phyloP scores from a whole-genome alignment of 2,329 filamentous ascomycete species.

The Sporothrix dimorphospora region DNA sequence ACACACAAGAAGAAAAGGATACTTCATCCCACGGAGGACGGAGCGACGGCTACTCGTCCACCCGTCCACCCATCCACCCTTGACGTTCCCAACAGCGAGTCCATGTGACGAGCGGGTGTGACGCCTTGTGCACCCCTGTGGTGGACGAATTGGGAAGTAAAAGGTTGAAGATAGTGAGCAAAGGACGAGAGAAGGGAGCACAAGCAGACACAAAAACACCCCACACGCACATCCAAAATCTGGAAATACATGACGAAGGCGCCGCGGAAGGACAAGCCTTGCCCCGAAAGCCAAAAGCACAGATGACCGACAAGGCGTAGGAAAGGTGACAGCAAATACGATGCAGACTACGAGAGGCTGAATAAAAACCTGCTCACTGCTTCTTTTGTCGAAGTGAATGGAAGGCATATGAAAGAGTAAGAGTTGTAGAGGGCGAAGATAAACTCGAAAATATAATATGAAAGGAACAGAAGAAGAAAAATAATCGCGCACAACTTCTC shows the following conservation, averaged over 20 bases:
- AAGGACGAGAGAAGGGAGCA: neutral
- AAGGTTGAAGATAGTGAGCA: neutral
- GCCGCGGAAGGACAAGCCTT: neutral
- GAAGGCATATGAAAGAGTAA: neutral
- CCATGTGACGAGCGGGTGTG: conserved; percentile 23
- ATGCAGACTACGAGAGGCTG: neutral
- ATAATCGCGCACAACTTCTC: neutral
- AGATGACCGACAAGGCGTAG: neutral
- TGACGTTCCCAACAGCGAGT: conserved; percentile 12
- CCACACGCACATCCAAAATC: neutral
- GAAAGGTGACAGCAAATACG: neutral
- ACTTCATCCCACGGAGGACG: neutral
- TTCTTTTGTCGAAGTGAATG: neutral
- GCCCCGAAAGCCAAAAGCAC: neutral
- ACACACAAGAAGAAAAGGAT: neutral
- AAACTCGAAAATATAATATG: neutral
- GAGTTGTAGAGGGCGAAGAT: neutral
- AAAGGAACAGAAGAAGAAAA: too few relatives aligned
- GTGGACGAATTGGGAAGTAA: conserved; percentile 15
- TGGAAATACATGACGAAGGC: neutral
- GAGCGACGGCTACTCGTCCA: neutral
- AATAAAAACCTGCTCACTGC: conserved; percentile 5
- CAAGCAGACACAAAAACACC: neutral
- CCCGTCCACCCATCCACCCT: neutral
- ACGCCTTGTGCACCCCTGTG: conserved; percentile 16